These are phyloP conservation scores for Nemania abortiva DNA, from an alignment of 2,329 filamentous ascomycete genomes.

Conservation along the genomic window DNA sequence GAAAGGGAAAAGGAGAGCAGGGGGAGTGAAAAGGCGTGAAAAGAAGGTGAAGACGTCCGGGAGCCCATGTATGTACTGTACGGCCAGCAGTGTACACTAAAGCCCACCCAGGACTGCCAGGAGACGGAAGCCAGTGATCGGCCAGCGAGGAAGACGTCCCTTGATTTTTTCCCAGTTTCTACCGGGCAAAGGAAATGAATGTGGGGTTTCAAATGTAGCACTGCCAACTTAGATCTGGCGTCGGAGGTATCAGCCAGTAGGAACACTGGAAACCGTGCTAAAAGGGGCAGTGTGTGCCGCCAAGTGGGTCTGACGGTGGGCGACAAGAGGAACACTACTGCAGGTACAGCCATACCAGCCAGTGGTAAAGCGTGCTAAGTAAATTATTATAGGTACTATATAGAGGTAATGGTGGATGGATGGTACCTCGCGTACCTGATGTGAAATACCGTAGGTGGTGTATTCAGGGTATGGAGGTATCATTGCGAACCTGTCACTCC, in stretches of 20 bases:
- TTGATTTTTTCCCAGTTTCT: slow-evolving; percentile 7
- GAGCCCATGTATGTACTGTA: slow-evolving; percentile 11
- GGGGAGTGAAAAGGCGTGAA: slow-evolving; percentile 34
- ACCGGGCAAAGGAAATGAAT: slow-evolving; percentile 39
- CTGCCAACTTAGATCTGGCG: slow-evolving; percentile 34
- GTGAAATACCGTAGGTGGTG: neutral
- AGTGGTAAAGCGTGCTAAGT: slow-evolving; percentile 33
- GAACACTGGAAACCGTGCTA: slow-evolving; percentile 3
- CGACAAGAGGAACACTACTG: slow-evolving; percentile 34
- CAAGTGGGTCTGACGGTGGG: slow-evolving; percentile 17
- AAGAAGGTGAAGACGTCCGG: slow-evolving; percentile 30
- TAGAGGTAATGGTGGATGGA: neutral
- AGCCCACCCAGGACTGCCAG: neutral
- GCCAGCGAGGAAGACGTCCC: slow-evolving; percentile 26
- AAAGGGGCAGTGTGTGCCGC: slow-evolving; percentile 32
- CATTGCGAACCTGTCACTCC: neutral
- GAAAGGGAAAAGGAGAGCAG: slow-evolving; percentile 41
- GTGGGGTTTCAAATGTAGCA: slow-evolving; percentile 29
- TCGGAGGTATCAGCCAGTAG: slow-evolving; percentile 38
- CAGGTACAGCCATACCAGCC: slow-evolving; percentile 28
- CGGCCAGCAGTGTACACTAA: no score
- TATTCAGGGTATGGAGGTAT: neutral
- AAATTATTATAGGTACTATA: slow-evolving; percentile 8
- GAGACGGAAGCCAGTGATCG: slow-evolving; percentile 27
- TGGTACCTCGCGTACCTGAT: neutral